Percentiles rank a stretch among this genome's conserved stretches.
Conservation (phyloP, 2,329 filamentous ascomycete genomes). For the Meredithiella fracta region DNA sequence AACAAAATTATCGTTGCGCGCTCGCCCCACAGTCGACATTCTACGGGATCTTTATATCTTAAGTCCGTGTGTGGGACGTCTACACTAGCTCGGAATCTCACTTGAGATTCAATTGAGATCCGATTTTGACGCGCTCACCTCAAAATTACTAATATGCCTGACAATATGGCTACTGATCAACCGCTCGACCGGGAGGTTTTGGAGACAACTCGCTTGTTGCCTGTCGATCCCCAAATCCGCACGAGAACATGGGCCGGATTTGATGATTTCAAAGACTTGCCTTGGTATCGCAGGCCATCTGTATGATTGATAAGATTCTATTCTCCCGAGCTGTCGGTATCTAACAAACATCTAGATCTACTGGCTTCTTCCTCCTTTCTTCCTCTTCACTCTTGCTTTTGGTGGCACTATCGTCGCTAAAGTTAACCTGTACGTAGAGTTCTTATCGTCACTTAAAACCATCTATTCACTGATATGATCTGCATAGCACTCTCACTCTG, state of each 20-base stretch:
- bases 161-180: neutral
- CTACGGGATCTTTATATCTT: neutral
- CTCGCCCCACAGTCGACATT: neutral
- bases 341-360: conserved; percentile 38
- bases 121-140: neutral
- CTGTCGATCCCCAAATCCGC: neutral
- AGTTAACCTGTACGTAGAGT: conserved; percentile 56
- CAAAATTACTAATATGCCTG: neutral
- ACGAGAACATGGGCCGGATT: conserved; percentile 30
- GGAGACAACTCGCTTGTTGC: conserved; percentile 1
- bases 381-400: conserved; percentile 70
- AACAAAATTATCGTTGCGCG: neutral
- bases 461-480: conserved; percentile 13
- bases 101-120: neutral
- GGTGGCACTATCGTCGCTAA: conserved; percentile 75
- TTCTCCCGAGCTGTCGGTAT: neutral
- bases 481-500: conserved; percentile 28
- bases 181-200: neutral
- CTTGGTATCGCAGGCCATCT: conserved; percentile 48
- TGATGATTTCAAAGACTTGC: conserved; percentile 42
- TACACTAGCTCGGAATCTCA: neutral
- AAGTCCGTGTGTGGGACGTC: neutral
- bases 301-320: conserved; percentile 24
- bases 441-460: neutral
- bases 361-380: conserved; percentile 70